Base-by-base conservation (phyloP, 768 basidiomycete genomes). In the Trametes cinnabarina region DNA sequence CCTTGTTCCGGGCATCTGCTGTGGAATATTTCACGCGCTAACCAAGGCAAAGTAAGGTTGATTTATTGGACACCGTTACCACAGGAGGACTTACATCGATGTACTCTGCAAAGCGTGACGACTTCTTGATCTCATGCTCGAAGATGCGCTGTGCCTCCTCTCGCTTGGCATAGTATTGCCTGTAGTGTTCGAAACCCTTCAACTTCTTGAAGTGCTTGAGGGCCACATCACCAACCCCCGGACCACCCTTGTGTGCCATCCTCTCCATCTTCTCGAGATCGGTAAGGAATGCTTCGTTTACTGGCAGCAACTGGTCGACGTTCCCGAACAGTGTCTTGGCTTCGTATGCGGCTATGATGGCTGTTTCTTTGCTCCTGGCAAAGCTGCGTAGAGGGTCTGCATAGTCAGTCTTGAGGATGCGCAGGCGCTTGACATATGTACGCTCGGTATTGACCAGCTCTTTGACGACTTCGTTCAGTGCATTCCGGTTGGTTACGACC, bases 241-340 rank as follows among this genome's bases (percentile, higher is more conserved):
- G 68, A 47, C 84, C 86, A 63, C 81, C 81, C n/a, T 82, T 82
- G 5, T 76, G 76, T 34, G 85, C 61, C 54, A 32, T 55, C 37
- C 35, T 15, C 37, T 61, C 60, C 85, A 94, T 88, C 71, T 80
- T 83, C 70, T 95, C 92, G 32, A 99, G 75, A 67, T 95, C 92
- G 1, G 73, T 70, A 35, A 98, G 75, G 69, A 98, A 95, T 0
- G 86, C 84, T 66, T 92, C 89, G 66, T 98, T 94, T n/a, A 92
- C 90, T 1, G 87, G 87, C 3, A 98, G 72, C 20, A 99, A 80
- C 50, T 83, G 86, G 71, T 98, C 95, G 49, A 98, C 82, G 73
- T 99, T 98, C 53, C 92, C 92, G 65, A 99, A 98, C 22, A 99
- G 79, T 1, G 85, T 91, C 63, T 91, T 94, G 32, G 95, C 95